phyloP scores from a whole-genome alignment of 176 grass and related monocot species.

The Puya raimondii region DNA sequence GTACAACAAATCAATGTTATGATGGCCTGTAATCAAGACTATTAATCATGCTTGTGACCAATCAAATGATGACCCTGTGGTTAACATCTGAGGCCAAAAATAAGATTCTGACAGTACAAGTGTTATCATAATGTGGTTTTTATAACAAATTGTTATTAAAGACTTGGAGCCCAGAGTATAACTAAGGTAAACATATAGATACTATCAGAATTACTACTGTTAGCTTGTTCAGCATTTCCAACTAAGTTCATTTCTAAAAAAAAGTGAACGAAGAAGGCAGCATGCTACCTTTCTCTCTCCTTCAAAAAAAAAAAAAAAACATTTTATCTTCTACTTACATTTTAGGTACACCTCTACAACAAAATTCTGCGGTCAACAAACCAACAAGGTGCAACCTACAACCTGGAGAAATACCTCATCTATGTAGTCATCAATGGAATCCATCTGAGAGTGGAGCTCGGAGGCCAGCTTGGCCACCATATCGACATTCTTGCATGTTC shows the following conservation, averaged over 20 bases:
- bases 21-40: too few relatives aligned
- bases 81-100: too few relatives aligned
- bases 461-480: constrained; percentile 36
- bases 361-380: constrained; percentile 36
- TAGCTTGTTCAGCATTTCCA: background rate
- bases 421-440: constrained; percentile 53
- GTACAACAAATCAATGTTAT: too few relatives aligned
- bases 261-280: background rate
- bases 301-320: background rate
- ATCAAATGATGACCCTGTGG: too few relatives aligned
- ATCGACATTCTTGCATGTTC: constrained; percentile 87
- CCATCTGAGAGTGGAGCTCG: constrained; percentile 60
- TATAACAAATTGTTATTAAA: too few relatives aligned
- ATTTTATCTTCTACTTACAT: constrained; percentile 5
- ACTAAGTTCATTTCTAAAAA: too few relatives aligned
- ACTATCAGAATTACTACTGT: background rate
- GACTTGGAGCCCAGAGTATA: background rate
- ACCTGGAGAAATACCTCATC: constrained; percentile 74
- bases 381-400: constrained; percentile 46
- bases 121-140: too few relatives aligned
- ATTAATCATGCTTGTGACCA: too few relatives aligned
- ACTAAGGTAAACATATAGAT: background rate
- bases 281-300: background rate
- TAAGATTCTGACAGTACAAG: too few relatives aligned
- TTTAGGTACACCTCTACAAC: constrained; percentile 81